Percentiles rank a stretch among this genome's conserved stretches.
Conservation (phyloP, 2,329 filamentous ascomycete genomes). For the Botrytis hyacinthi region DNA sequence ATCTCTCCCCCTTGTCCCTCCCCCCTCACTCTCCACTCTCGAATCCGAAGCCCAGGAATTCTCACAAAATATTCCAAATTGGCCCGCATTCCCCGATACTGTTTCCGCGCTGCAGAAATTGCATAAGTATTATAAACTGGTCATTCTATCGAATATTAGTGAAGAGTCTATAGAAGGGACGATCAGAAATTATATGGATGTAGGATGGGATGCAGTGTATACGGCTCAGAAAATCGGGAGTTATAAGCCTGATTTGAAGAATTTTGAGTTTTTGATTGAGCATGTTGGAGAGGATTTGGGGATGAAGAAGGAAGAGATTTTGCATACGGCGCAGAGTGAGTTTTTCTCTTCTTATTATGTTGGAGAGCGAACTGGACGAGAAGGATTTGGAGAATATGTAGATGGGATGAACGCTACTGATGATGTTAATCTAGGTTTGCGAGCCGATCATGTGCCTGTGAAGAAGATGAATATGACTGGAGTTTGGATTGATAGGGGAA, state of each 20-base stretch:
- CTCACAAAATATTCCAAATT: background rate
- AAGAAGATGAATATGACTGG: conserved; percentile 55
- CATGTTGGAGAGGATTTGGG: conserved; percentile 53
- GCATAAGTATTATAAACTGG: background rate
- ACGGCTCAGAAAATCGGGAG: conserved; percentile 68
- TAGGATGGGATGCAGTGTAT: conserved; percentile 58
- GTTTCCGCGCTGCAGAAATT: background rate
- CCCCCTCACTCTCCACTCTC: conserved; percentile 30
- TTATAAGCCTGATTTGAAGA: conserved; percentile 65
- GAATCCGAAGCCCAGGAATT: background rate
- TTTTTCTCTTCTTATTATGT: background rate
- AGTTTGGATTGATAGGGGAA: conserved; percentile 57
- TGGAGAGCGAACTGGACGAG: background rate
- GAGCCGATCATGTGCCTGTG: conserved; percentile 66
- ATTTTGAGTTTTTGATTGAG: conserved; percentile 64
- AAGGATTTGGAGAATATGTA: background rate
- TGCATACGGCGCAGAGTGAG: conserved; percentile 66
- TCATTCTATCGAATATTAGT: background rate
- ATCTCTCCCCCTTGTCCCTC: conserved; percentile 46
- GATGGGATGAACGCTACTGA: background rate
- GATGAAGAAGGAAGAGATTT: conserved; percentile 51
- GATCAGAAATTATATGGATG: conserved; percentile 35
- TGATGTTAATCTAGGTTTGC: conserved; percentile 40
- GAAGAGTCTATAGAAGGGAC: background rate
- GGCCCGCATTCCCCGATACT: background rate